phyloP scores from a whole-genome alignment of 2,329 filamentous ascomycete genomes.

The Colletotrichum sp. region DNA sequence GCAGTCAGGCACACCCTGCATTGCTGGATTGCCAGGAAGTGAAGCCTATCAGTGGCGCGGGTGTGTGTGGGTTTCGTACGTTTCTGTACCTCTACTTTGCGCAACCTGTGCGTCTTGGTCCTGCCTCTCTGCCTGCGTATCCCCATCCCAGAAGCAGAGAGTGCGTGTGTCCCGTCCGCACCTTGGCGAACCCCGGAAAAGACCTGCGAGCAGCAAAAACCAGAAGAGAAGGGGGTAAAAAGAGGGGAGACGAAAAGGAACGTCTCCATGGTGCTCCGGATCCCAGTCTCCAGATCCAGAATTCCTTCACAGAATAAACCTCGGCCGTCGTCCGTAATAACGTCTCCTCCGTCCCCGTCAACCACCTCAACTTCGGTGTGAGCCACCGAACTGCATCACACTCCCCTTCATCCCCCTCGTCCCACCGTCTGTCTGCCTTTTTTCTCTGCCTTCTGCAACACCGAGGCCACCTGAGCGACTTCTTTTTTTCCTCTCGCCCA shows the following conservation, averaged over 20 bases:
- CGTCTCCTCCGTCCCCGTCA: slow-evolving; percentile 3
- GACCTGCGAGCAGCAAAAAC: neutral
- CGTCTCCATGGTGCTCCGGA: neutral
- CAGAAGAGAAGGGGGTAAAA: slow-evolving; percentile 3
- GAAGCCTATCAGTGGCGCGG: slow-evolving; percentile 17
- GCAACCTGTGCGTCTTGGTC: neutral
- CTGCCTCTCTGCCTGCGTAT: neutral
- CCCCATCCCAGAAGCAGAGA: neutral
- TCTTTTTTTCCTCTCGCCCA: neutral
- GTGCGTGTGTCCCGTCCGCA: neutral
- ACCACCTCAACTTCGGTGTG: slow-evolving; percentile 17
- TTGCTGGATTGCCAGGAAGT: neutral
- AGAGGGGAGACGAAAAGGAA: neutral
- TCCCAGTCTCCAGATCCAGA: neutral
- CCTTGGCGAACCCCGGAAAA: slow-evolving; percentile 9
- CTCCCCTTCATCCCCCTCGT: neutral
- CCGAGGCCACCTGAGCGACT: slow-evolving; percentile 7
- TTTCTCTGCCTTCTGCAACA: neutral
- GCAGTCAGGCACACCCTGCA: neutral
- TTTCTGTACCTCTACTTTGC: slow-evolving; percentile 8
- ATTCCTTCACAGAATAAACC: slow-evolving; percentile 1
- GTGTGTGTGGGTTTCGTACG: neutral
- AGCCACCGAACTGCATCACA: slow-evolving; percentile 21
- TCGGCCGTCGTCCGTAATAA: slow-evolving; percentile 16
- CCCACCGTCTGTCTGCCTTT: slow-evolving; percentile 1